Evolutionary conservation across 2,329 filamentous ascomycete species (phyloP), one percentile per base, ranked within the genome.

Genomic region (Metarhizium humberi): DNA sequence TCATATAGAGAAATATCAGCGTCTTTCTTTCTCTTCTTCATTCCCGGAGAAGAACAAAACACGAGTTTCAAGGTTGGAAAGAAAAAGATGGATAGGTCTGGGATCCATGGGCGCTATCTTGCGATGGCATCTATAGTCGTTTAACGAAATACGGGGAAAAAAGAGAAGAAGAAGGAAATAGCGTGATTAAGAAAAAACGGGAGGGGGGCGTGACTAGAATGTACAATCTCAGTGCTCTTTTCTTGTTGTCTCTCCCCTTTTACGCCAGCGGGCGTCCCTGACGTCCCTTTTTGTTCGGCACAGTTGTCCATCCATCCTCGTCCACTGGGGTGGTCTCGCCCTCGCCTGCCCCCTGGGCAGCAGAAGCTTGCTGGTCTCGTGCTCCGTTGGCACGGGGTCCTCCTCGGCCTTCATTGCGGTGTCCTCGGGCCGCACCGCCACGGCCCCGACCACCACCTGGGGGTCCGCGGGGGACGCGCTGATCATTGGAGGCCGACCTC

Each of bases 281-380:
- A 52, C 69, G 69, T 53, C 69, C 68, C 65, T 71, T 71, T 61
- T 71, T 66, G 57, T 61, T 68, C 36, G 68, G 63, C 57, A 71
- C 83, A 30, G 80, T 86, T 59, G 80, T 84, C 83, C 83, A 86
- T 61, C 83, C 83, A 66, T 86, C 82, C 42, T 82, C 81, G 50
- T 81, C 78, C 51, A 73, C 68, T 43, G 73, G 4, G 18, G 71
- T 61, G 38, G 62, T 56, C 54, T 66, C 61, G 42, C 62, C 67
- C 42, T 62, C 67, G 34, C 60, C 63, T 47, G 67, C 64, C 13
- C 67, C 62, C 58, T 67, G 62, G 61, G 69, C 58, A 56, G 59
- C 51, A 56, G 64, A 70, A 63, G 64, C 64, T 60, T 71, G 71
- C 62, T 70, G 68, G 51, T 66, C 64, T 57, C 74, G 63, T 11